phyloP scores from a whole-genome alignment of 2,329 filamentous ascomycete species.

The Mariannaea sp. region DNA sequence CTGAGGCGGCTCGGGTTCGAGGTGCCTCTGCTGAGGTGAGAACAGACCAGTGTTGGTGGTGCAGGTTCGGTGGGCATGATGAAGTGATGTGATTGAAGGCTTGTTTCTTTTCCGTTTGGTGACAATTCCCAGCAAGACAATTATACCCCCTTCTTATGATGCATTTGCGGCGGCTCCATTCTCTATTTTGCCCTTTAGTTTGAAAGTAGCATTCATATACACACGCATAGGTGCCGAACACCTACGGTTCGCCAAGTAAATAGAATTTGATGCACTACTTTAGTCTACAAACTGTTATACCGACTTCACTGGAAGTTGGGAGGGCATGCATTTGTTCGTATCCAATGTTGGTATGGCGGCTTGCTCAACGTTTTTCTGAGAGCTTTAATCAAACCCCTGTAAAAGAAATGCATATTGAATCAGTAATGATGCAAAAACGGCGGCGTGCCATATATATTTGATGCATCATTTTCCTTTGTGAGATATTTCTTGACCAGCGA shows the following conservation, averaged over 20 bases:
- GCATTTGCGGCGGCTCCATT: not conserved
- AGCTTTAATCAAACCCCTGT: too few relatives aligned
- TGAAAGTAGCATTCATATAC: not conserved
- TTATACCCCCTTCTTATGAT: constrained; percentile 20
- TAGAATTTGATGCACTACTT: not conserved
- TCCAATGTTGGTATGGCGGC: too few relatives aligned
- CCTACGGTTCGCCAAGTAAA: not conserved
- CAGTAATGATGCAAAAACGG: too few relatives aligned
- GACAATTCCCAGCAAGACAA: constrained; percentile 11
- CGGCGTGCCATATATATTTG: too few relatives aligned
- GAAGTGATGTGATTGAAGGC: not conserved
- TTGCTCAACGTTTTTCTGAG: too few relatives aligned
- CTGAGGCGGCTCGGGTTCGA: not conserved
- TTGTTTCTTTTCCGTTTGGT: constrained; percentile 9
- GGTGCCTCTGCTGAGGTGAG: not conserved
- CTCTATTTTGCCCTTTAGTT: not conserved
- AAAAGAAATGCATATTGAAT: too few relatives aligned
- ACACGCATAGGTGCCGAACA: not conserved
- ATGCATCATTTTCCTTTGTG: too few relatives aligned
- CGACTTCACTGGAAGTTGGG: not conserved
- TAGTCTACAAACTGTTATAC: too few relatives aligned
- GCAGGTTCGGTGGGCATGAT: not conserved
- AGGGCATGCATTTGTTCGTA: too few relatives aligned
- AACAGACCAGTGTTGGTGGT: not conserved
- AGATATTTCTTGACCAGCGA: too few relatives aligned